These are phyloP conservation scores for Tylopilus subfusipes DNA, from an alignment of 768 basidiomycete genomes.

Conservation along the genomic window DNA sequence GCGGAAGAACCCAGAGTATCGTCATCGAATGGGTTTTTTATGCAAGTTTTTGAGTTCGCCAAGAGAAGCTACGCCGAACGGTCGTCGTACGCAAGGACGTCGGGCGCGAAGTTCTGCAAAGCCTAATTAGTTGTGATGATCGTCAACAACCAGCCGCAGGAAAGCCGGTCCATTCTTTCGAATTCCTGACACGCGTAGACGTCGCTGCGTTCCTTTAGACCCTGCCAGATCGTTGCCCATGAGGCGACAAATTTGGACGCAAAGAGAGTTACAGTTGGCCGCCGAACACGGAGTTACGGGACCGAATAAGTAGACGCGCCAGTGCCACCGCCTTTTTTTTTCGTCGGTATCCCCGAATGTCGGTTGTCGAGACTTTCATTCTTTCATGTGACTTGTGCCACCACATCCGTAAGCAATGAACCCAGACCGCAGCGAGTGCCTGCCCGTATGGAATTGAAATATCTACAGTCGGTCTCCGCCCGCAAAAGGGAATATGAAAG, in stretches of 20 bases:
- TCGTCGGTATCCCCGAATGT: neutral
- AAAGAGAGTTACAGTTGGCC: too few relatives aligned
- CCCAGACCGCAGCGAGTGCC: neutral
- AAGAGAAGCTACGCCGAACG: constrained; percentile 1
- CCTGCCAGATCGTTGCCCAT: neutral
- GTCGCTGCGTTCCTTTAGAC: neutral
- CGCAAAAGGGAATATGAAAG: constrained; percentile 14
- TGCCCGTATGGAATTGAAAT: neutral
- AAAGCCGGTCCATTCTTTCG: neutral
- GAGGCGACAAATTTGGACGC: neutral
- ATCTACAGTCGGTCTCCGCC: too few relatives aligned
- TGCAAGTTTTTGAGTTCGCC: neutral
- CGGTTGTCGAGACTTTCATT: neutral
- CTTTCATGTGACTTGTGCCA: neutral
- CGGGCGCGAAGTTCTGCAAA: neutral
- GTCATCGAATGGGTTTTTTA: neutral
- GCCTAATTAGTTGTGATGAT: constrained; percentile 5
- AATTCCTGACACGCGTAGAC: neutral
- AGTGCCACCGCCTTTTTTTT: neutral
- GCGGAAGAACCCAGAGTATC: neutral
- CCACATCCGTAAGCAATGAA: neutral
- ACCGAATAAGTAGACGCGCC: neutral
- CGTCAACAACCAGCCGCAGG: neutral
- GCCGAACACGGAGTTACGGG: neutral
- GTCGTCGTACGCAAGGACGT: neutral